Percentiles rank a stretch among this genome's conserved stretches.
Evolutionary conservation across 2,329 filamentous ascomycete genomes (phyloP).

Genomic region (Malbranchea cinnamomea): DNA sequence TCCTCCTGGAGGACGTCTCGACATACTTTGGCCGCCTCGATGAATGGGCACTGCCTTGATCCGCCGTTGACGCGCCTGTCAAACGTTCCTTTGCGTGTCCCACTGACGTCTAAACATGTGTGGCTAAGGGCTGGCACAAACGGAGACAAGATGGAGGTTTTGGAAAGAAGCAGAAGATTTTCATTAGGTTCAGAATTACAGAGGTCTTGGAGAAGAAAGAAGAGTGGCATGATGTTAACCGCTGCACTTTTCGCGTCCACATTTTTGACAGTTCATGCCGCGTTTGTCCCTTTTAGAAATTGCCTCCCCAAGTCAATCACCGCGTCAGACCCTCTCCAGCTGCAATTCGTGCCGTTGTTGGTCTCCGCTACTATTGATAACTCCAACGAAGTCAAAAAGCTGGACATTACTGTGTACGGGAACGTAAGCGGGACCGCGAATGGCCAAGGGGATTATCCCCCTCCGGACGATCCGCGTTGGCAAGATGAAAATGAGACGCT

Average conservation of each 20-base stretch:
- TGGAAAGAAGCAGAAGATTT: no score
- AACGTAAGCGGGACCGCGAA: slow-evolving; percentile 68
- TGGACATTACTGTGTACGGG: slow-evolving; percentile 72
- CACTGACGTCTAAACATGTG: no score
- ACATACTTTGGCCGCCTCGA: slow-evolving; percentile 5
- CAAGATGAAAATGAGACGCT: slow-evolving; percentile 41
- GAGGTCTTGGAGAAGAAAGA: no score
- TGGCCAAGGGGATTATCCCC: slow-evolving; percentile 43
- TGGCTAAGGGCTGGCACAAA: no score
- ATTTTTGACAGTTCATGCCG: slow-evolving; percentile 44
- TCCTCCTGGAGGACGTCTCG: slow-evolving; percentile 9
- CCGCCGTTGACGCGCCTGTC: no score
- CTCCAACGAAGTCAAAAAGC: slow-evolving; percentile 33
- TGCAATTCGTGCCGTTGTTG: slow-evolving; percentile 68
- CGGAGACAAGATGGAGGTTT: no score
- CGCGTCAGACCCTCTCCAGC: slow-evolving; percentile 41
- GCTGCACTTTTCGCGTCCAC: no score
- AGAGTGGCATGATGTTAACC: no score
- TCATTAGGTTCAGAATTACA: no score
- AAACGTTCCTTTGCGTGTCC: no score
- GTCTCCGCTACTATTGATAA: slow-evolving; percentile 43
- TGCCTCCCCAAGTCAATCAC: slow-evolving; percentile 52
- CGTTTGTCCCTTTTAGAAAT: slow-evolving; percentile 65
- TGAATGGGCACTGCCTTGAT: slow-evolving; percentile 4
- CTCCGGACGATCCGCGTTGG: slow-evolving; percentile 47